Conservation (phyloP, 2,329 filamentous ascomycete species). For the Helotiales sp. region DNA sequence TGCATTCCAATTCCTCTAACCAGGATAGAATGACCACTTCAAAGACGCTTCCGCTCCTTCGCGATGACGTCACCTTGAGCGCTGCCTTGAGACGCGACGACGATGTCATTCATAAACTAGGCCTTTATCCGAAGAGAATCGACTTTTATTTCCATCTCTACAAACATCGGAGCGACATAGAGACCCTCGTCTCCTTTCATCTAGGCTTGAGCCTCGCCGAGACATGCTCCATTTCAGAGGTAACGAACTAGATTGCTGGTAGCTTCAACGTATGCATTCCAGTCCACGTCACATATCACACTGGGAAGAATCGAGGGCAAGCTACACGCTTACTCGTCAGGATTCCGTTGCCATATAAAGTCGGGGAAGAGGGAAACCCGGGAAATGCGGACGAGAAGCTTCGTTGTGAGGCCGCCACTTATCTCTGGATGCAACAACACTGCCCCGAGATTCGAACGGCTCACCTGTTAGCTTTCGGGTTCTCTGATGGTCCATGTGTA, state of each 20-base stretch:
- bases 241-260: constrained; percentile 40
- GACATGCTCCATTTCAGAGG: constrained; percentile 24
- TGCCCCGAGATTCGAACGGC: too few species aligned
- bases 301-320: constrained; percentile 15
- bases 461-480: too few species aligned
- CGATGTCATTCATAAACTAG: background rate
- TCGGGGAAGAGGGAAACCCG: constrained; percentile 45
- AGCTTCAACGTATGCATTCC: constrained; percentile 46
- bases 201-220: background rate
- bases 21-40: background rate
- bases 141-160: background rate
- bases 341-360: constrained; percentile 43
- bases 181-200: constrained; percentile 9
- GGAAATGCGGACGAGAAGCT: too few species aligned
- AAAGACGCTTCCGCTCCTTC: background rate
- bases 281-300: constrained; percentile 19
- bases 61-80: background rate
- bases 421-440: constrained; percentile 45
- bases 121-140: background rate
- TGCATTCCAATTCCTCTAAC: background rate
- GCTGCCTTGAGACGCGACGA: background rate
- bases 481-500: too few species aligned
- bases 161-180: background rate
- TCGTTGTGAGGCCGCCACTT: constrained; percentile 46
- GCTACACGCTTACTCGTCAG: constrained; percentile 26